Conservation (phyloP, 1,284 basidiomycete genomes). For the Cutaneotrichosporon cavernicola region DNA sequence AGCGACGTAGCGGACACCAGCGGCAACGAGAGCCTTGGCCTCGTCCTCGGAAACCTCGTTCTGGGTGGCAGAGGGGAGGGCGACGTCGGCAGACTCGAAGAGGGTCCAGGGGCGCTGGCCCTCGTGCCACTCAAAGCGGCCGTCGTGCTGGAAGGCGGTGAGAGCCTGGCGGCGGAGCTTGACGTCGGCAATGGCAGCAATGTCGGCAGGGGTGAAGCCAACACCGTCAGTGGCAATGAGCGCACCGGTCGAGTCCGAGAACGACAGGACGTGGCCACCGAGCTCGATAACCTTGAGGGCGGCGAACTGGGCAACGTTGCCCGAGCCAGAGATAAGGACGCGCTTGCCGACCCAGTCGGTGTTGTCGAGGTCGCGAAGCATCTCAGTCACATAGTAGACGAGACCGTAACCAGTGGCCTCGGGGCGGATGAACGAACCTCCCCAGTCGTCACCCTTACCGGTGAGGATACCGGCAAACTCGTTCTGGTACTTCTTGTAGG, state of each 20-base stretch:
- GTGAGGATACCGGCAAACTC: conserved; percentile 76
- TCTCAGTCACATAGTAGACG: conserved; percentile 71
- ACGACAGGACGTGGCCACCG: conserved; percentile 70
- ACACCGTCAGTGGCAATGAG: conserved; percentile 60
- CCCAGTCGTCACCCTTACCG: conserved; percentile 72
- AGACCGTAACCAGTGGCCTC: conserved; percentile 72
- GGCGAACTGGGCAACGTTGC: conserved; percentile 74
- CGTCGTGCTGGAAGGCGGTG: conserved; percentile 56
- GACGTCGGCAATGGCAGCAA: conserved; percentile 62
- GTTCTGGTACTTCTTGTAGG: conserved; percentile 72
- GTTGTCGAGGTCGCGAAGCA: conserved; percentile 54
- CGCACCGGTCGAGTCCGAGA: conserved; percentile 74
- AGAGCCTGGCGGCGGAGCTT: conserved; percentile 66
- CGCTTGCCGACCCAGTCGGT: conserved; percentile 59
- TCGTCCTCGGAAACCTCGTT: conserved; percentile 71
- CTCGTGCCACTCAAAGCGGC: conserved; percentile 65
- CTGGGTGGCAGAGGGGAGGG: conserved; percentile 73
- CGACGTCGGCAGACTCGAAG: conserved; percentile 66
- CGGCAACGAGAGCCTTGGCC: conserved; percentile 67
- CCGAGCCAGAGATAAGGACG: conserved; percentile 71
- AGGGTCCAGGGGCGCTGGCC: conserved; percentile 75
- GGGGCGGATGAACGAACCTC: conserved; percentile 70
- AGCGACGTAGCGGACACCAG: conserved; percentile 70
- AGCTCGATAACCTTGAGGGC: conserved; percentile 77
- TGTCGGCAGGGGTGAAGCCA: conserved; percentile 63